Percentiles rank a stretch among this genome's conserved stretches.
These are phyloP conservation scores for Brettanomyces sp. DNA, from an alignment of 805 yeast genomes.

Conservation along the genomic window DNA sequence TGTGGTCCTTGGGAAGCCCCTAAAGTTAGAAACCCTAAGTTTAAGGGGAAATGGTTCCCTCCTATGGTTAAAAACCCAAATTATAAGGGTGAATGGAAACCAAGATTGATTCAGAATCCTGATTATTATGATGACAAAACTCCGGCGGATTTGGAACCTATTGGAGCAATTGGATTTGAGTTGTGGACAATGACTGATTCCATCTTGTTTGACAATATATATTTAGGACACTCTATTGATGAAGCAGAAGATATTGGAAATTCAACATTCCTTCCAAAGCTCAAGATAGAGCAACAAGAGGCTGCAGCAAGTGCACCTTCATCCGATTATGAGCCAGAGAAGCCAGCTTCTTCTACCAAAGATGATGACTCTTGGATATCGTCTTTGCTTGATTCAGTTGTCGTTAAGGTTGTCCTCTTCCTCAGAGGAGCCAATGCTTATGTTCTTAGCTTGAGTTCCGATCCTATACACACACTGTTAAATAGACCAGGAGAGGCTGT, in stretches of 20 bases:
- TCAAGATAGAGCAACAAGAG: slow-evolving; percentile 37
- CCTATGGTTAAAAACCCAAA: slow-evolving; percentile 65
- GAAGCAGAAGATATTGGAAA: slow-evolving; percentile 86
- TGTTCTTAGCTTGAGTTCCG: slow-evolving; percentile 29
- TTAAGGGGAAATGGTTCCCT: slow-evolving; percentile 70
- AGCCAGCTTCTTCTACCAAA: slow-evolving; percentile 18
- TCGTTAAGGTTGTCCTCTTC: slow-evolving; percentile 16
- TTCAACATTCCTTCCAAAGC: slow-evolving; percentile 52
- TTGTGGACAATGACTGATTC: slow-evolving; percentile 79
- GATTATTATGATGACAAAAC: slow-evolving; percentile 46
- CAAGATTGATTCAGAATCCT: slow-evolving; percentile 61
- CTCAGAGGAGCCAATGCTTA: slow-evolving; percentile 12
- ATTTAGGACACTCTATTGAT: slow-evolving; percentile 71
- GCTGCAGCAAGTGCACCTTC: slow-evolving; percentile 33
- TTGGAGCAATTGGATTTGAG: slow-evolving; percentile 82
- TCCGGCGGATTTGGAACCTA: slow-evolving; percentile 55
- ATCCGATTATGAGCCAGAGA: slow-evolving; percentile 30
- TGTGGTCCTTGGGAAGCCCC: slow-evolving; percentile 82
- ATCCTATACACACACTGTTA: slow-evolving; percentile 36
- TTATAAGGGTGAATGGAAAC: slow-evolving; percentile 73
- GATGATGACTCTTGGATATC: slow-evolving; percentile 10
- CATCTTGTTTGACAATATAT: slow-evolving; percentile 73
- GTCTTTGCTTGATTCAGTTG: slow-evolving; percentile 8
- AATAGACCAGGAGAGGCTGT: slow-evolving; percentile 43
- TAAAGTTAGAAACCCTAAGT: slow-evolving; percentile 54